A percentile compares a stretch with the other conserved stretches of the same genome.
Conservation (phyloP, 805 yeast genomes). For the Alloascoidea hylecoeti region DNA sequence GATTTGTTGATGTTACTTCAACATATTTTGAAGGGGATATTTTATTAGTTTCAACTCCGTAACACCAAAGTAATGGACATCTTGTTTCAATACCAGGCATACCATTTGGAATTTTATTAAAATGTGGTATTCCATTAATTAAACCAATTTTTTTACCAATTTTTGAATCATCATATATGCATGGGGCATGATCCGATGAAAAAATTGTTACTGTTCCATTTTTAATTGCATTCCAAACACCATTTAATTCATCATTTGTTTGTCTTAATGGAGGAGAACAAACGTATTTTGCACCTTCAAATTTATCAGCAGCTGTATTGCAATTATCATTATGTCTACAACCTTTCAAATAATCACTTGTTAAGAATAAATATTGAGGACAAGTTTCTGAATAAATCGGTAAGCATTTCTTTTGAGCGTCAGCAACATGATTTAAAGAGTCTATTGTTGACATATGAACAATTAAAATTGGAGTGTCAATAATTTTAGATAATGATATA, state of each 20-base stretch:
- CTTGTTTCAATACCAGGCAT: conserved; percentile 29
- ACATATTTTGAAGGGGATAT: conserved; percentile 24
- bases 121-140: conserved; percentile 20
- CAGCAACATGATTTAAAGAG: conserved; percentile 21
- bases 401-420: conserved; percentile 19
- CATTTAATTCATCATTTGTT: conserved; percentile 18
- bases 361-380: conserved; percentile 26
- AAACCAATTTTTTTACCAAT: conserved; percentile 22
- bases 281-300: conserved; percentile 28
- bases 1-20: conserved; percentile 25
- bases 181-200: conserved; percentile 28
- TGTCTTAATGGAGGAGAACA: conserved; percentile 30
- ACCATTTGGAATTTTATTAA: conserved; percentile 26
- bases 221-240: conserved; percentile 23
- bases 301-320: conserved; percentile 6
- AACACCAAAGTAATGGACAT: conserved; percentile 23
- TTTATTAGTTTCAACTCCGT: conserved; percentile 23
- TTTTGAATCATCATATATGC: conserved; percentile 18
- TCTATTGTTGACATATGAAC: conserved; percentile 30
- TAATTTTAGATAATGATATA: conserved; percentile 25
- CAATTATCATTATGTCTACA: conserved; percentile 12
- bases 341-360: conserved; percentile 18
- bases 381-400: conserved; percentile 29
- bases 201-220: conserved; percentile 28
- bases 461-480: conserved; percentile 29